Conservation (phyloP, 2,329 filamentous ascomycete species). For the Tolypocladium tropicale region DNA sequence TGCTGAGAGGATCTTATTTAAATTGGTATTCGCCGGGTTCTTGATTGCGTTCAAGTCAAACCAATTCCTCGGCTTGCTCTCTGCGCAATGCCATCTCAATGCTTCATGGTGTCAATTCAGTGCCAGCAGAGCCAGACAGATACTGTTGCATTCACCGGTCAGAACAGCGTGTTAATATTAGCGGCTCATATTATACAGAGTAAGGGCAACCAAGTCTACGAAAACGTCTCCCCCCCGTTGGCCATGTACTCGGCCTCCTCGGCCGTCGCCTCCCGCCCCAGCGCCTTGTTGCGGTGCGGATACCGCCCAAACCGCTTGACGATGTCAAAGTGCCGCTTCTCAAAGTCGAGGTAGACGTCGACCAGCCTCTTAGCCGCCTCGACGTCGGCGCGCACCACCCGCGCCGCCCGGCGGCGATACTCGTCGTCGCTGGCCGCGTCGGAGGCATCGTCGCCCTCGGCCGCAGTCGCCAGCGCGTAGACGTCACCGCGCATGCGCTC, state of each 20-base stretch:
- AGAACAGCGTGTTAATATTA: too few species aligned
- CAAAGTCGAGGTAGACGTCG: constrained; percentile 18
- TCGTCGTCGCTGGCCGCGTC: constrained; percentile 10
- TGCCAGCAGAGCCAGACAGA: too few species aligned
- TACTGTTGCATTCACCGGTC: too few species aligned
- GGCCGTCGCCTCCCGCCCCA: constrained; percentile 36
- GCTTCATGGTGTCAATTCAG: too few species aligned
- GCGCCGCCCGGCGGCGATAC: constrained; percentile 15
- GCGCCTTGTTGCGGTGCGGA: constrained; percentile 42
- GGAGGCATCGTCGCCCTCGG: constrained; percentile 8
- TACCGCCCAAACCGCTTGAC: constrained; percentile 46
- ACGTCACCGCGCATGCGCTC: constrained; percentile 21
- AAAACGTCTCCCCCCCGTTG: constrained; percentile 31
- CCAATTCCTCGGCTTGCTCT: too few species aligned
- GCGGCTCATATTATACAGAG: too few species aligned
- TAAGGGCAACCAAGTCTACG: too few species aligned
- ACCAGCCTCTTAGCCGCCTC: constrained; percentile 15
- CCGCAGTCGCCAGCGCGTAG: constrained; percentile 16
- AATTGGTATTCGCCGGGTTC: too few species aligned
- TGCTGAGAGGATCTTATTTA: too few species aligned
- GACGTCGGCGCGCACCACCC: constrained; percentile 14
- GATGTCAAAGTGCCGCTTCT: constrained; percentile 37
- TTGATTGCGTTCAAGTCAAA: too few species aligned
- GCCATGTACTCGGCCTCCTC: constrained; percentile 42
- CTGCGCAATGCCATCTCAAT: too few species aligned